A percentile compares a stretch with the other conserved stretches of the same genome.
Evolutionary conservation across 305 asterid species (phyloP).

Genomic region (Fraxinus baroniana): DNA sequence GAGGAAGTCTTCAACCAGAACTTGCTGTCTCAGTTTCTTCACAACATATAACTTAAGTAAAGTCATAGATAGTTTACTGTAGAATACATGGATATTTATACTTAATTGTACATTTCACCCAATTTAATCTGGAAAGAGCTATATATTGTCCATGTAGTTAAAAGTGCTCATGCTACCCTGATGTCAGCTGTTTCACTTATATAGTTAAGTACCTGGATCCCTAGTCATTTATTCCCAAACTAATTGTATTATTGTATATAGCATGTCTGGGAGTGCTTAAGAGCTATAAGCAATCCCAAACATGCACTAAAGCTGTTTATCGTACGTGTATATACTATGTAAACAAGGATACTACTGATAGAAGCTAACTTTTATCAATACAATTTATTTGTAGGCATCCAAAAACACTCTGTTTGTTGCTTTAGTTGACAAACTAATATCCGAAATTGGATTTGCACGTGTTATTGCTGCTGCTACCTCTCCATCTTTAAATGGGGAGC

Average conservation of each 20-base stretch:
- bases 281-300: neutral
- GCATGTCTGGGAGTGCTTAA: neutral
- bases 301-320: neutral
- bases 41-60: neutral
- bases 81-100: neutral
- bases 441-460: constrained; percentile 64
- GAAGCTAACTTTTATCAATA: constrained; percentile 24
- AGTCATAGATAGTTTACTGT: neutral
- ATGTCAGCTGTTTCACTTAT: neutral
- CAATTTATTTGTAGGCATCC: constrained; percentile 52
- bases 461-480: constrained; percentile 47
- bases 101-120: neutral
- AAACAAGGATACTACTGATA: constrained; percentile 19
- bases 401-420: constrained; percentile 54
- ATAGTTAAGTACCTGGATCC: neutral
- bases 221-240: constrained; percentile 21
- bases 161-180: neutral
- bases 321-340: neutral
- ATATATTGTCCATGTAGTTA: neutral
- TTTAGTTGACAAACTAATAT: constrained; percentile 64
- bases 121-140: neutral
- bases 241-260: constrained; percentile 4
- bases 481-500: constrained; percentile 43
- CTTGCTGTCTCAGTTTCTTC: constrained; percentile 5
- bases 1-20: neutral